Evolutionary conservation across 2,329 filamentous ascomycete species (phyloP).

Genomic region (Fusarium sp.): DNA sequence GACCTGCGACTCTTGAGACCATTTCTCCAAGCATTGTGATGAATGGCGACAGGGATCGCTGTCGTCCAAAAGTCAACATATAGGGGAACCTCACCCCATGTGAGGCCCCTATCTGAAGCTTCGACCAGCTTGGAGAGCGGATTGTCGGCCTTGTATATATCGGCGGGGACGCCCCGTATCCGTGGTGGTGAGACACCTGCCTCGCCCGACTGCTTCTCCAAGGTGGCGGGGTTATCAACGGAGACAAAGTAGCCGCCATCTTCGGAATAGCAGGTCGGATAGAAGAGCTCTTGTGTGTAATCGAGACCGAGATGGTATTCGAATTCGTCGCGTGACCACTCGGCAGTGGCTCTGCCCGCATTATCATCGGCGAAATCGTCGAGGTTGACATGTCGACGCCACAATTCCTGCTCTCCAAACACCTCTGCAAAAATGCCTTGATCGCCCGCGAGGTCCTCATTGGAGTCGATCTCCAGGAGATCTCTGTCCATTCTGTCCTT

Average conservation of each 20-base stretch:
- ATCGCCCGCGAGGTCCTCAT: slow-evolving; percentile 41
- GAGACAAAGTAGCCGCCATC: slow-evolving; percentile 41
- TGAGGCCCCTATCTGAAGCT: background rate
- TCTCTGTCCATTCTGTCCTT: slow-evolving; percentile 43
- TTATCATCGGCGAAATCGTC: slow-evolving; percentile 25
- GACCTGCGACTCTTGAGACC: slow-evolving; percentile 39
- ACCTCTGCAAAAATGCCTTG: slow-evolving; percentile 49
- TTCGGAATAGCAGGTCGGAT: slow-evolving; percentile 46
- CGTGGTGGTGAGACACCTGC: slow-evolving; percentile 41
- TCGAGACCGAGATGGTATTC: slow-evolving; percentile 47
- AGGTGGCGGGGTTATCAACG: slow-evolving; percentile 22
- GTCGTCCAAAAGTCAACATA: slow-evolving; percentile 43
- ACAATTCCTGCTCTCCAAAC: slow-evolving; percentile 45
- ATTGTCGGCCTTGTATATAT: slow-evolving; percentile 30
- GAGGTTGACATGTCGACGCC: slow-evolving; percentile 30
- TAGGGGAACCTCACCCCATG: slow-evolving; percentile 38
- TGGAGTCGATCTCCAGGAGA: slow-evolving; percentile 20
- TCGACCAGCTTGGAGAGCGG: slow-evolving; percentile 25
- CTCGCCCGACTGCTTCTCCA: slow-evolving; percentile 30
- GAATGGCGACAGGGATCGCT: slow-evolving; percentile 37
- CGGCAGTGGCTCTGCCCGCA: slow-evolving; percentile 23
- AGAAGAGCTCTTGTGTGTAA: slow-evolving; percentile 46
- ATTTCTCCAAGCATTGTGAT: slow-evolving; percentile 43
- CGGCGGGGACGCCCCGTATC: slow-evolving; percentile 34
- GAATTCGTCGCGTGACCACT: slow-evolving; percentile 26